Percentiles rank a stretch among this genome's conserved stretches.
phyloP scores from a whole-genome alignment of 768 basidiomycete genomes.

The Pisolithus microcarpus region DNA sequence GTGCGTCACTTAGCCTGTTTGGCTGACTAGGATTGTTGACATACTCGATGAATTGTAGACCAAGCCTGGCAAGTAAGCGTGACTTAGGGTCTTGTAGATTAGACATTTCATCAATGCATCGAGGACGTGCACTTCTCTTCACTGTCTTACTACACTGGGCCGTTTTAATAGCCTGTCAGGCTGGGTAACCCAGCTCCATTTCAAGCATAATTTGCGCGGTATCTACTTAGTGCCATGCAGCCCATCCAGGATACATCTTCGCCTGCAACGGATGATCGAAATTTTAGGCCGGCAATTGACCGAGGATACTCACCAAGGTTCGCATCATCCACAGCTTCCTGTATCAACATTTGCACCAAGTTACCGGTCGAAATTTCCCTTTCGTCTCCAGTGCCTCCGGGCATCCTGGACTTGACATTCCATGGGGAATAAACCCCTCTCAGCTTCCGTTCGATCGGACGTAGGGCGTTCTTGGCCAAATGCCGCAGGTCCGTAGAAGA shows the following conservation, averaged over 20 bases:
- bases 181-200: too few relatives aligned
- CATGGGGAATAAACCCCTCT: slow-evolving; percentile 57
- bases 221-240: slow-evolving; percentile 56
- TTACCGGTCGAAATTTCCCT: slow-evolving; percentile 66
- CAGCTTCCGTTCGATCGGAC: slow-evolving; percentile 79
- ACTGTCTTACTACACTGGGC: background rate
- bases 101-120: background rate
- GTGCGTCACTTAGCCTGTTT: slow-evolving; percentile 23
- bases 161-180: background rate
- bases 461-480: slow-evolving; percentile 70
- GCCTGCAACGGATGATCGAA: slow-evolving; percentile 39
- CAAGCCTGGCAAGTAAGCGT: slow-evolving; percentile 24
- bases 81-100: background rate
- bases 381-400: slow-evolving; percentile 24
- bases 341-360: slow-evolving; percentile 86
- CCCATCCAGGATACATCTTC: slow-evolving; percentile 91
- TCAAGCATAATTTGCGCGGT: background rate
- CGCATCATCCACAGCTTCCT: slow-evolving; percentile 67
- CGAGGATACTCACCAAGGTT: slow-evolving; percentile 55
- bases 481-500: slow-evolving; percentile 49
- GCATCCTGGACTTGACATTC: slow-evolving; percentile 33
- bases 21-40: background rate
- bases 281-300: background rate
- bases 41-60: slow-evolving; percentile 10
- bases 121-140: background rate